Evolutionary conservation across 108 stramenopile species (phyloP), one percentile per base, ranked within the genome.

Genomic region (Nitzschia palea): DNA sequence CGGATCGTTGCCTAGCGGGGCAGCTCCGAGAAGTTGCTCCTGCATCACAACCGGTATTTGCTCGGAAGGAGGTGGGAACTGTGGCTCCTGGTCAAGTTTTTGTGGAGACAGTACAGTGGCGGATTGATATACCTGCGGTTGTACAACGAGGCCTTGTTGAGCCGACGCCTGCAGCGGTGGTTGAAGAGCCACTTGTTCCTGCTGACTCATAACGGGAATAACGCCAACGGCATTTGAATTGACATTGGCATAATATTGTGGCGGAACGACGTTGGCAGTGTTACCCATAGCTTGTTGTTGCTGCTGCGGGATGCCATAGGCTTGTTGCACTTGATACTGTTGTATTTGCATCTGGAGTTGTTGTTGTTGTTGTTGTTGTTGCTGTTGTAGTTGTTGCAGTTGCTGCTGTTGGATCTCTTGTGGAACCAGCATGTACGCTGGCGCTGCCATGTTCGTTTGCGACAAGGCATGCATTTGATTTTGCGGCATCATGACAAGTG

Each of bases 181-280:
- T n/a, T 23, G 40, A 2, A 28, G 29, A 2, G 33, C 9, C 0
- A 8, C 55, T 37, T 59, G 59, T 14, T 45, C 31, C 0, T 30
- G 43, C 15, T 42, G 61, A 17, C 34, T 51, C 22, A 54, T 37
- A 28, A 37, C 53, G 45, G 58, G 37, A 42, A 62, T 62, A 51
- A n/a, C n/a, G n/a, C n/a, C n/a, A n/a, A 71, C 44, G 18, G 45
- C 20, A 22, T 59, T 47, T 1, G 40, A 61, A 53, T 62, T 54
- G 9, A 33, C 70, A 37, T 31, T 43, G 18, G 30, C 34, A 33
- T 36, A 37, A 4, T 35, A 22, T 8, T 51, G 42, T 25, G 67
- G 67, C 27, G 47, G 12, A 18, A 60, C 32, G 2, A 61, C 68
- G 51, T 50, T 54, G 12, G 62, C 73, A 4, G 18, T 17, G 1